Percentiles rank a stretch among this genome's conserved stretches.
Evolutionary conservation across 257 asterid genomes (phyloP).

Genomic region (Cordia subcordata): DNA sequence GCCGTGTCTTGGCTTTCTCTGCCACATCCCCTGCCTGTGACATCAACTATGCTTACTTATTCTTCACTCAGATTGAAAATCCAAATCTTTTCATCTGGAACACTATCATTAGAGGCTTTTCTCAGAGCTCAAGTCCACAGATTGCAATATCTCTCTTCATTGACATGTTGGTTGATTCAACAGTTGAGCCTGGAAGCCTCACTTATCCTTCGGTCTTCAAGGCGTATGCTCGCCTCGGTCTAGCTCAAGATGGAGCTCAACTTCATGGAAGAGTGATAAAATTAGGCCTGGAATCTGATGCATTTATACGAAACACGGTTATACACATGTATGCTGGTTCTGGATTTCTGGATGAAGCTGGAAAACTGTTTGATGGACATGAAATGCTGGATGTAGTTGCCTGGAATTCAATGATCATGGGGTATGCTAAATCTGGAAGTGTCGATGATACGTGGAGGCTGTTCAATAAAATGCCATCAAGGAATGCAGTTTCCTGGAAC

Average conservation of each 20-base stretch:
- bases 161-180: constrained; percentile 43
- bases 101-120: constrained; percentile 65
- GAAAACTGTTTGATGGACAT: constrained; percentile 50
- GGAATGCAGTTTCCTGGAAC: constrained; percentile 68
- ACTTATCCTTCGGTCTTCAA: constrained; percentile 75
- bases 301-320: constrained; percentile 49
- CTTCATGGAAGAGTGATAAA: constrained; percentile 66
- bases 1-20: constrained; percentile 53
- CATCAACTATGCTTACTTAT: constrained; percentile 43
- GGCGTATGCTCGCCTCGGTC: constrained; percentile 58
- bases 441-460: constrained; percentile 54
- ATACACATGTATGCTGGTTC: constrained; percentile 60
- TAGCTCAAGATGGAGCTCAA: constrained; percentile 56
- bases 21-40: constrained; percentile 37
- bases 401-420: constrained; percentile 73
- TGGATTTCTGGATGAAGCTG: constrained; percentile 47
- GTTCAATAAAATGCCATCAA: constrained; percentile 38
- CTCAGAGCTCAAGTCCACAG: constrained; percentile 48
- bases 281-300: constrained; percentile 48
- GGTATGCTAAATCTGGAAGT: constrained; percentile 55
- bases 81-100: constrained; percentile 67
- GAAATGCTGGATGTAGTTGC: constrained; percentile 44
- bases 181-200: constrained; percentile 34
- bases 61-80: constrained; percentile 35
- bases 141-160: constrained; percentile 45